Conservation (phyloP, 192 early-diverging fungal genomes). For the Chytriomyces sp. region DNA sequence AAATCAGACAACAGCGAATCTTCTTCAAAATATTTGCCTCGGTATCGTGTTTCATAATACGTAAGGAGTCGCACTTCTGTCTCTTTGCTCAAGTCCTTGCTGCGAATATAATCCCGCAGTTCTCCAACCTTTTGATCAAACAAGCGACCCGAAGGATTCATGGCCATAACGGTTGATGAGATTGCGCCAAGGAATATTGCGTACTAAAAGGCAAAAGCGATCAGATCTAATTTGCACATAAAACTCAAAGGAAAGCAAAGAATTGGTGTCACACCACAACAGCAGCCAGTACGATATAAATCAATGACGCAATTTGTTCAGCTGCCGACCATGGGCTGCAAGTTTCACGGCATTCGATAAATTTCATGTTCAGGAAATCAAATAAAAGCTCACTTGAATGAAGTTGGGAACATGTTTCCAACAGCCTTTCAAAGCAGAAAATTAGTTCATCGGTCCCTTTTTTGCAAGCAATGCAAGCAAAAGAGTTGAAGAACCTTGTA, state of each 20-base stretch:
- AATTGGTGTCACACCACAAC: not conserved
- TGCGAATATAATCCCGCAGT: not conserved
- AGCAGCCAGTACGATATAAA: conserved; percentile 14
- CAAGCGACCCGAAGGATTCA: conserved; percentile 30
- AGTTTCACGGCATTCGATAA: not conserved
- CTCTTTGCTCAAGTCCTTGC: conserved; percentile 23
- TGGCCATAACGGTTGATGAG: conserved; percentile 16
- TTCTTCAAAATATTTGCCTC: conserved; percentile 43
- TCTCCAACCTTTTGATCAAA: conserved; percentile 42
- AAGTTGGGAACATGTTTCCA: conserved; percentile 37
- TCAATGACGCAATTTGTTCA: conserved; percentile 9
- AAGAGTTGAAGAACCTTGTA: too few species aligned
- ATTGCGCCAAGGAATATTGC: conserved; percentile 27
- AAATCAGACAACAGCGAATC: conserved; percentile 27
- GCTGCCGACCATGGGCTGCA: conserved; percentile 7
- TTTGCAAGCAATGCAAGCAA: too few species aligned
- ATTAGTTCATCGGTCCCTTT: too few species aligned
- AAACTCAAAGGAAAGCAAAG: too few species aligned
- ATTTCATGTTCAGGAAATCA: not conserved
- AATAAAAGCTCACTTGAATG: conserved; percentile 2
- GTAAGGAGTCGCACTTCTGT: conserved; percentile 23
- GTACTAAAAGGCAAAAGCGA: not conserved
- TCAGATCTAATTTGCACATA: too few species aligned
- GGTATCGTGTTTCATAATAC: conserved; percentile 41
- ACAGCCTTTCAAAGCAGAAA: conserved; percentile 25